These are phyloP conservation scores for Pseudogymnoascus sp. DNA, from an alignment of 2,329 filamentous ascomycete genomes.

Conservation along the genomic window DNA sequence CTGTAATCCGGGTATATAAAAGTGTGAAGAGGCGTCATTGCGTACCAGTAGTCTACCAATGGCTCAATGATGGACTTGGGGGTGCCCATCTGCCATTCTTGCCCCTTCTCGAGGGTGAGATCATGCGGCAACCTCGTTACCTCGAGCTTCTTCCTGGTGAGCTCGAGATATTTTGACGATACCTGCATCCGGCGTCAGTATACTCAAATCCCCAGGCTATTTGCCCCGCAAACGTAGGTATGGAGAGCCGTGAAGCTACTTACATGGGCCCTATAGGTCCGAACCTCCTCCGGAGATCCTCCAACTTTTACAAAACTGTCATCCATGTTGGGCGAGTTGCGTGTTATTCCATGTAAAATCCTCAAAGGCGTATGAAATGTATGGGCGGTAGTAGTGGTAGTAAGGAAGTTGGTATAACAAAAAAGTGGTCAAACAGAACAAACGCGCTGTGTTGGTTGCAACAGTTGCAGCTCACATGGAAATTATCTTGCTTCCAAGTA, in stretches of 20 bases:
- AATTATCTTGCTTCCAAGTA: conserved; percentile 8
- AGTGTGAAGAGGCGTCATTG: conserved; percentile 11
- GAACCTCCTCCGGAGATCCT: conserved; percentile 35
- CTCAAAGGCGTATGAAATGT: background rate
- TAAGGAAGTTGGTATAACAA: background rate
- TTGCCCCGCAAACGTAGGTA: background rate
- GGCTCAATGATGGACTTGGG: conserved; percentile 56
- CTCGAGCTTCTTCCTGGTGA: conserved; percentile 61
- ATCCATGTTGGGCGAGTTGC: conserved; percentile 6
- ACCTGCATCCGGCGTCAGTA: conserved; percentile 37
- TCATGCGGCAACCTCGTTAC: conserved; percentile 58
- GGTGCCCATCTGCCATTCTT: conserved; percentile 44
- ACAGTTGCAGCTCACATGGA: background rate
- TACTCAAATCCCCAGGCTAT: background rate
- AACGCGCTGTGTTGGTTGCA: background rate
- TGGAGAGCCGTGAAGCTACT: conserved; percentile 25
- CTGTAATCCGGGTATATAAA: background rate
- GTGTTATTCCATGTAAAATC: conserved; percentile 1
- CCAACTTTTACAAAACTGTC: conserved; percentile 7
- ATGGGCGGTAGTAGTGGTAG: background rate
- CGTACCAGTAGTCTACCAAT: conserved; percentile 57
- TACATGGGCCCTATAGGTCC: conserved; percentile 51
- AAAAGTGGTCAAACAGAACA: conserved; percentile 6
- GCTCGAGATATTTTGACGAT: conserved; percentile 57
- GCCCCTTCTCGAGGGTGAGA: conserved; percentile 38